phyloP scores from a whole-genome alignment of 2,329 filamentous ascomycete genomes.

The Cercospora sp. region DNA sequence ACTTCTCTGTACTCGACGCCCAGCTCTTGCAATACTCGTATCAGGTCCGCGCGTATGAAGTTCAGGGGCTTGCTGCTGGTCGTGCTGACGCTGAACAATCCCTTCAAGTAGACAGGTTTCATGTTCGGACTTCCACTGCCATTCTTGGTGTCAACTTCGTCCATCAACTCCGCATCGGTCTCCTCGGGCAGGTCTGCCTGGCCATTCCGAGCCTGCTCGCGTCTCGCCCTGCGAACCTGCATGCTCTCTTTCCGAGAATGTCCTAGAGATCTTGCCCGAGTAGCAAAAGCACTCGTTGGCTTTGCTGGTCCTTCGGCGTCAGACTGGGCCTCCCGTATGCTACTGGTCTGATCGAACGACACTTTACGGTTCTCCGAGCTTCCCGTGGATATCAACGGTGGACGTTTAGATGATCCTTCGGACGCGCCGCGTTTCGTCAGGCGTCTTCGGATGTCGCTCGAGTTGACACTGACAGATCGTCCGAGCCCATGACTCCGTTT shows the following conservation, averaged over 20 bases:
- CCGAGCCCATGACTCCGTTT: constrained; percentile 58
- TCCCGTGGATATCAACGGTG: constrained; percentile 32
- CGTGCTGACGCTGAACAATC: constrained; percentile 94
- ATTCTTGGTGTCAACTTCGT: constrained; percentile 51
- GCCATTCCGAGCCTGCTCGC: constrained; percentile 52
- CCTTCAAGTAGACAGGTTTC: constrained; percentile 94
- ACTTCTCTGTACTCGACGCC: constrained; percentile 92
- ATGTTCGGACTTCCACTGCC: constrained; percentile 64
- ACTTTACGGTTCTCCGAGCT: constrained; percentile 36
- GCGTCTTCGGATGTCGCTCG: constrained; percentile 74
- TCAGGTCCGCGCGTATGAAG: constrained; percentile 85
- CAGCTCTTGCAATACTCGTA: constrained; percentile 81
- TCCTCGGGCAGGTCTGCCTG: constrained; percentile 80
- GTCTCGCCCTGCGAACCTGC: constrained; percentile 74
- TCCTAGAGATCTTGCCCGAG: constrained; percentile 81
- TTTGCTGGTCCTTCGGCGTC: constrained; percentile 47
- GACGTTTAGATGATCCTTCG: constrained; percentile 51
- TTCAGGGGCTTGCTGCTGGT: constrained; percentile 88
- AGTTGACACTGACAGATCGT: constrained; percentile 88
- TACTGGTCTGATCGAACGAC: constrained; percentile 40
- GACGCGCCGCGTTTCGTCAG: constrained; percentile 56
- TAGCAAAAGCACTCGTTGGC: constrained; percentile 58
- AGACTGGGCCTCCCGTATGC: constrained; percentile 47
- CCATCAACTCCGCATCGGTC: constrained; percentile 75
- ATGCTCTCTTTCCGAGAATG: constrained; percentile 90